Base-by-base conservation (phyloP, 208 protist genomes). In the Trypanosoma cruzi region DNA sequence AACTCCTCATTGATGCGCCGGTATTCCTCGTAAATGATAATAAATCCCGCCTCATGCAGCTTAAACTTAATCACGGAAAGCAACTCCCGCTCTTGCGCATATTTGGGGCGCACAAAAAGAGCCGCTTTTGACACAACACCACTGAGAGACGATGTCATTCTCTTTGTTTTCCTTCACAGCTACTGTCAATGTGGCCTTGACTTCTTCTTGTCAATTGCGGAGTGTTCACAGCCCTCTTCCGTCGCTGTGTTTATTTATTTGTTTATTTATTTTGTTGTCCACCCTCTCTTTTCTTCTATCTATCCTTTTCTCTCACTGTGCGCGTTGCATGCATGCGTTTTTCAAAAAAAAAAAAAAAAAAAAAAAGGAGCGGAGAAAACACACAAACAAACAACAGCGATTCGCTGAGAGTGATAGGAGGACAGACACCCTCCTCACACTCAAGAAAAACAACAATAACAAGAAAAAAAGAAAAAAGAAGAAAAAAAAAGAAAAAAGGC, bases 1-100 rank as follows among this genome's bases (percentile, higher is more conserved):
- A 89, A n/a, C 70, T 96, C 91, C 2, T 80, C 61, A 66, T 94
- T 96, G 7, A 96, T 18, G 18, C 84, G 73, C n/a, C 88, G 82
- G 59, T 85, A 82, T 77, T 94, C 88, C 62, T 94, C 85, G 13
- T 85, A 85, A 13, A 91, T 81, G 28, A 94, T 70, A 60, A 94
- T 90, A 73, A 96, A 96, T 62, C 91, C 91, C 8, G 77, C 85
- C 40, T 93, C 91, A 71, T 86, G 87, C 28, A 96, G 77, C 42
- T 84, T 85, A 74, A 85, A 92, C 58, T 88, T 90, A 56, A 89
- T 82, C 68, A 86, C 81, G 28, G 92, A 75, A n/a, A 91, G 77
- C n/a, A 93, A 74, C 6, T 90, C 85, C 6, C 55, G 50, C 44
- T 82, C 64, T 20, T 79, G 74, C 10, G 90, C 85, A 63, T 85